phyloP scores from a whole-genome alignment of 108 stramenopile genomes.

The Craspedostauros australis region DNA sequence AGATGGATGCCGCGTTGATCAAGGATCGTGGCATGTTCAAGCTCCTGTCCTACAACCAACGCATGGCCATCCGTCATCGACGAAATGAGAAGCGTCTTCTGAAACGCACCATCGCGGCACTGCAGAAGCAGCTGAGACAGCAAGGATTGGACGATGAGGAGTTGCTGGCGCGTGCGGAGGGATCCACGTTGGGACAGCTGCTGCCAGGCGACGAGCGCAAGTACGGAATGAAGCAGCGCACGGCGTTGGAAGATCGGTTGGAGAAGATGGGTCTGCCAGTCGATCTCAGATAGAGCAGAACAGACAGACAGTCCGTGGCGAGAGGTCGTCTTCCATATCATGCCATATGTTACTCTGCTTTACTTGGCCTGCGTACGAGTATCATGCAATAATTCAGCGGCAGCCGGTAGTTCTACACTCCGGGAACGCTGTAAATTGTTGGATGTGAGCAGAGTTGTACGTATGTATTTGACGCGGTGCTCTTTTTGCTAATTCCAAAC shows the following conservation, averaged over 20 bases:
- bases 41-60: slow-evolving; percentile 71
- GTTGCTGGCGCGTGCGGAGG: slow-evolving; percentile 57
- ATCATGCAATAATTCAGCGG: too few species aligned
- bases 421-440: too few species aligned
- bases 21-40: slow-evolving; percentile 79
- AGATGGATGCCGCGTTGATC: slow-evolving; percentile 81
- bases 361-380: too few species aligned
- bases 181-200: slow-evolving; percentile 72
- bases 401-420: too few species aligned
- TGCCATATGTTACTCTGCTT: too few species aligned
- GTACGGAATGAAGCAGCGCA: slow-evolving; percentile 66
- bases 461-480: too few species aligned
- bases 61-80: slow-evolving; percentile 86
- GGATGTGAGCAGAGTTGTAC: too few species aligned
- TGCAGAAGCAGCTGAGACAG: slow-evolving; percentile 69
- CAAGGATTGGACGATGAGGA: slow-evolving; percentile 74
- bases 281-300: slow-evolving; percentile 49
- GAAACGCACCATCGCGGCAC: slow-evolving; percentile 83
- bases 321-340: too few species aligned
- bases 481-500: too few species aligned
- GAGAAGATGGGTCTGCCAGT: slow-evolving; percentile 87
- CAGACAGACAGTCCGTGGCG: too few species aligned
- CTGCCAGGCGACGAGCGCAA: slow-evolving; percentile 64
- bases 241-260: slow-evolving; percentile 75
- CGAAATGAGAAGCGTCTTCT: slow-evolving; percentile 87